Percentiles rank a stretch among this genome's conserved stretches.
These are phyloP conservation scores for Pyracantha coccinea DNA, from an alignment of 331 rosid species.

Conservation along the genomic window DNA sequence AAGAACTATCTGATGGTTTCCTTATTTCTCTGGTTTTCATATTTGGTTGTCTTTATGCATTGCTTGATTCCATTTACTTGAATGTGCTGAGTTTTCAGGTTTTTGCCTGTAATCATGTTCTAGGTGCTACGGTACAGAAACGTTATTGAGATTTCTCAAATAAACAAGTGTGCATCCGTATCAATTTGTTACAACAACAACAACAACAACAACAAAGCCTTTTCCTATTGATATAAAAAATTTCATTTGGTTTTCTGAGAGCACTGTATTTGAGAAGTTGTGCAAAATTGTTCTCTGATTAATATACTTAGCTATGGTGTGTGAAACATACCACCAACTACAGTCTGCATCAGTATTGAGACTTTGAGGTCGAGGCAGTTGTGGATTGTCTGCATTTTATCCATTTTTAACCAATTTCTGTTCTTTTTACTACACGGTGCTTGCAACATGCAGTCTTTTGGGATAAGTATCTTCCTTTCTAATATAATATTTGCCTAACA, in stretches of 20 bases:
- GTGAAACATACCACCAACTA: not conserved
- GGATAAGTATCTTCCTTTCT: not conserved
- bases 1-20: conserved; percentile 18
- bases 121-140: not conserved
- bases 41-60: not conserved
- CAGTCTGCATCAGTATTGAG: not conserved
- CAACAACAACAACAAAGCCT: no score
- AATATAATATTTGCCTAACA: not conserved
- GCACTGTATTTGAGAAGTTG: not conserved
- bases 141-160: not conserved
- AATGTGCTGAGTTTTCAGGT: not conserved
- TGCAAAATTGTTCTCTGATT: not conserved
- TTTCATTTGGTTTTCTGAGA: not conserved
- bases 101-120: not conserved
- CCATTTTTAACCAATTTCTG: not conserved
- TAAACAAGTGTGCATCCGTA: not conserved
- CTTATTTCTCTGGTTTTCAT: not conserved
- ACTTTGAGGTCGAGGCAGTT: not conserved
- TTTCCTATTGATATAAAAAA: not conserved
- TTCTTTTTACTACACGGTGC: not conserved
- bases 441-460: not conserved
- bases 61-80: not conserved
- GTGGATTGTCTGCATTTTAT: not conserved
- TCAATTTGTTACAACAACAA: not conserved
- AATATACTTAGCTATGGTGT: not conserved